phyloP scores from a whole-genome alignment of 192 early-diverging fungal genomes.

The Podila minutissima region DNA sequence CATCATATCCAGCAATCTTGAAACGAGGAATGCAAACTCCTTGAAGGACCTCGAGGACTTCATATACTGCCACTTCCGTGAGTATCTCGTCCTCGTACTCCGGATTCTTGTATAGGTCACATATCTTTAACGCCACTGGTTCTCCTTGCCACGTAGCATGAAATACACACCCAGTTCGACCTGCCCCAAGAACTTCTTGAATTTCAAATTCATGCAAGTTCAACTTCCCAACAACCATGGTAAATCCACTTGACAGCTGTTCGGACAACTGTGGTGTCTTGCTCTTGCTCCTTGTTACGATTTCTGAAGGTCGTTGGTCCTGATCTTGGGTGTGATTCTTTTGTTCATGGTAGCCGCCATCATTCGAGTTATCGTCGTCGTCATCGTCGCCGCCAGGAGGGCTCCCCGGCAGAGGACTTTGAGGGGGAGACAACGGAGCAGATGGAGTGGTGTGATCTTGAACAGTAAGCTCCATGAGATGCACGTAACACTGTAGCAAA shows the following conservation, averaged over 20 bases:
- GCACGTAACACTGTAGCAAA: constrained; percentile 4
- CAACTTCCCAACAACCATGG: constrained; percentile 12
- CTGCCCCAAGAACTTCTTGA: constrained; percentile 16
- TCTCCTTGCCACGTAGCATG: constrained; percentile 15
- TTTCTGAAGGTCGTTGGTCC: constrained; percentile 9
- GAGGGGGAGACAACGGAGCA: constrained; percentile 13
- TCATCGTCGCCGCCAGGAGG: constrained; percentile 1
- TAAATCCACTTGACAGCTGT: constrained; percentile 8
- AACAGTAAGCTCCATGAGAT: constrained; percentile 15
- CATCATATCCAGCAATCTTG: constrained; percentile 21
- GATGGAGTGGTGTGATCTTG: not conserved
- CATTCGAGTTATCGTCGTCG: constrained; percentile 8
- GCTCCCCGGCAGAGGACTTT: constrained; percentile 10
- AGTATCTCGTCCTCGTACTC: constrained; percentile 23
- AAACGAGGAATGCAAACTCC: constrained; percentile 29
- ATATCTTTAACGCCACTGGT: constrained; percentile 18
- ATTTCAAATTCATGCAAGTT: constrained; percentile 17
- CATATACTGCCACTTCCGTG: constrained; percentile 5
- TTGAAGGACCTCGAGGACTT: constrained; percentile 15
- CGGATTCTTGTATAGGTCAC: constrained; percentile 15
- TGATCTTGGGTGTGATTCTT: not conserved
- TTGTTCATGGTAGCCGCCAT: constrained; percentile 6
- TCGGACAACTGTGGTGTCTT: constrained; percentile 6
- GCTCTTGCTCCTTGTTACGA: constrained; percentile 10
- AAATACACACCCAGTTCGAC: constrained; percentile 24